These are phyloP conservation scores for Candida silvicultrix DNA, from an alignment of 805 yeast species.

Conservation along the genomic window DNA sequence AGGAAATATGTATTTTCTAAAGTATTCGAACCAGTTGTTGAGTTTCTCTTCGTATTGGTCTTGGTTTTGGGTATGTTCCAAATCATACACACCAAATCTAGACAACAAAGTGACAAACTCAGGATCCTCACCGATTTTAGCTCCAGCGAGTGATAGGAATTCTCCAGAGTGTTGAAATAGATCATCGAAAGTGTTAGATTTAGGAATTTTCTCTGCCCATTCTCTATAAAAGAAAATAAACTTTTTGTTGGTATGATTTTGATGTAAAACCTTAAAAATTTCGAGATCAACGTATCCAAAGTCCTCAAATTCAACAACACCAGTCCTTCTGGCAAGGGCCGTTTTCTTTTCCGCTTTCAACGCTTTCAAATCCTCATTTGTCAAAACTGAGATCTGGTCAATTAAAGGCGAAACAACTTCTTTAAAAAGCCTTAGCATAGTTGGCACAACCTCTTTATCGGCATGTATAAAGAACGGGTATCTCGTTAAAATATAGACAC, in stretches of 20 bases:
- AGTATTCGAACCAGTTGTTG: slow-evolving; percentile 50
- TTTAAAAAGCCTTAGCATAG: slow-evolving; percentile 45
- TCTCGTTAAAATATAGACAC: slow-evolving; percentile 49
- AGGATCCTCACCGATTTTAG: slow-evolving; percentile 42
- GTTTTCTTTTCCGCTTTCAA: slow-evolving; percentile 21
- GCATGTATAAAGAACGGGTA: slow-evolving; percentile 57
- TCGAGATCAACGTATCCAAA: slow-evolving; percentile 15
- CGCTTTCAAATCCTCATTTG: slow-evolving; percentile 3
- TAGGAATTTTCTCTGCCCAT: slow-evolving; percentile 41
- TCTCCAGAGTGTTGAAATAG: slow-evolving; percentile 42
- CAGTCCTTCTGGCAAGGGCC: slow-evolving; percentile 16
- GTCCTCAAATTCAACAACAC: slow-evolving; percentile 25
- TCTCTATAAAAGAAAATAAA: slow-evolving; percentile 36
- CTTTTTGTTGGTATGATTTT: slow-evolving; percentile 7
- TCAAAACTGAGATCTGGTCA: slow-evolving; percentile 14
- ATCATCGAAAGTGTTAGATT: slow-evolving; percentile 32
- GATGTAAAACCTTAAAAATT: slow-evolving; percentile 26
- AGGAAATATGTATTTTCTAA: slow-evolving; percentile 63
- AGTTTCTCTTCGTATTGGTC: slow-evolving; percentile 14
- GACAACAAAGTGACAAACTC: slow-evolving; percentile 50
- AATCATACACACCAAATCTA: slow-evolving; percentile 44
- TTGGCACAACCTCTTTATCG: slow-evolving; percentile 40
- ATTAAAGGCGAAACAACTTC: slow-evolving; percentile 45
- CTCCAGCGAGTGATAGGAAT: slow-evolving; percentile 48
- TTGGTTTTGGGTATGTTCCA: slow-evolving; percentile 15